phyloP scores from a whole-genome alignment of 2,329 filamentous ascomycete species.

The Byssothecium circinans region DNA sequence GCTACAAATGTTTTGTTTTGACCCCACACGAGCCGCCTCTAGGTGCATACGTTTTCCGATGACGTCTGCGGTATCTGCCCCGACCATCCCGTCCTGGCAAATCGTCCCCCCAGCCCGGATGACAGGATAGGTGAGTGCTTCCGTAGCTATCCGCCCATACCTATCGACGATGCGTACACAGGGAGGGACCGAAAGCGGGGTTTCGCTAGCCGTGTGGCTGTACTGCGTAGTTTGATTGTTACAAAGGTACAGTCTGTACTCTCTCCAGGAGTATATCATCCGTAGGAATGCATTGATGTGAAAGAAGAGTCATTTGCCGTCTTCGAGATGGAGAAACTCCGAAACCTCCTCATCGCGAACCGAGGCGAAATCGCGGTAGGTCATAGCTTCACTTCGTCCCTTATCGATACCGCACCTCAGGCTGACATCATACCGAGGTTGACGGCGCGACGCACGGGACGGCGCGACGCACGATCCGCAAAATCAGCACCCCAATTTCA shows the following conservation, averaged over 20 bases:
- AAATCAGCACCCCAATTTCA: too few species aligned
- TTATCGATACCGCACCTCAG: neutral
- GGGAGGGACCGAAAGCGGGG: too few species aligned
- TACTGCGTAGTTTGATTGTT: too few species aligned
- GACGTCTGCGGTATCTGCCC: neutral
- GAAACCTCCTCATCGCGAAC: constrained; percentile 60
- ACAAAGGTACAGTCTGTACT: too few species aligned
- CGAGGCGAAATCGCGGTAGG: constrained; percentile 59
- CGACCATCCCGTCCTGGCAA: too few species aligned
- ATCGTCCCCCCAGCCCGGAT: too few species aligned
- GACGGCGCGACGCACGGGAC: too few species aligned
- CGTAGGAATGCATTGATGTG: neutral
- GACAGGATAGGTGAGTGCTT: too few species aligned
- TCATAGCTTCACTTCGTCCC: neutral
- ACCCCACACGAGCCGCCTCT: constrained; percentile 4
- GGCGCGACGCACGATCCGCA: too few species aligned
- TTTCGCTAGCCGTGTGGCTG: too few species aligned
- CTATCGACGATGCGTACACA: neutral
- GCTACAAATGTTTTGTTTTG: neutral
- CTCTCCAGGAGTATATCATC: too few species aligned
- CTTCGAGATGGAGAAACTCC: constrained; percentile 47
- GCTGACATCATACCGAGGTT: constrained; percentile 25
- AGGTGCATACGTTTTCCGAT: neutral
- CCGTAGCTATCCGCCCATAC: too few species aligned
- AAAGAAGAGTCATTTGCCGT: neutral